phyloP scores from a whole-genome alignment of 108 stramenopile species.

The Schizochytrium sp. region DNA sequence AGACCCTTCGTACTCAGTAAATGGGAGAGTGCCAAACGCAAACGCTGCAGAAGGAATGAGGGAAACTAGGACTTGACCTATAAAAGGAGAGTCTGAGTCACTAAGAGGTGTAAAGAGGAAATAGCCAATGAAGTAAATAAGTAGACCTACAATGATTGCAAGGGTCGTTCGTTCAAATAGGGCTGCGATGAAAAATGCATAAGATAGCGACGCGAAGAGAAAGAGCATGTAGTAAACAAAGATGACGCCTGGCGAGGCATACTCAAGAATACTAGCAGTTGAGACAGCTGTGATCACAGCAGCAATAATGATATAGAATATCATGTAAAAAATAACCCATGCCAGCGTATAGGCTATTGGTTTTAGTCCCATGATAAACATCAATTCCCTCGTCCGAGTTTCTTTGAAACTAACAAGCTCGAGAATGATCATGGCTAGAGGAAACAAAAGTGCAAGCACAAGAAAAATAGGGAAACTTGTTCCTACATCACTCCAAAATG shows the following conservation, averaged over 20 bases:
- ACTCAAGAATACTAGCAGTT: constrained; percentile 64
- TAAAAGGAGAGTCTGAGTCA: constrained; percentile 25
- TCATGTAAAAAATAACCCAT: constrained; percentile 68
- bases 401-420: constrained; percentile 74
- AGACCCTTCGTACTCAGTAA: background rate
- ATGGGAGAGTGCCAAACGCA: constrained; percentile 68
- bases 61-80: constrained; percentile 69
- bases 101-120: constrained; percentile 76
- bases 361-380: constrained; percentile 74
- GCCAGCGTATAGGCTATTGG: constrained; percentile 57
- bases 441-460: constrained; percentile 77
- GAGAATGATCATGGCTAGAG: constrained; percentile 70
- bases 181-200: constrained; percentile 68
- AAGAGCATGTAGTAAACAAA: constrained; percentile 74
- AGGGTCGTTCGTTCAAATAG: constrained; percentile 74
- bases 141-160: constrained; percentile 74
- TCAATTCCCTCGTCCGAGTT: constrained; percentile 69
- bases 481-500: constrained; percentile 5
- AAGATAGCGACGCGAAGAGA: constrained; percentile 63
- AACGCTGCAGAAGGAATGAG: constrained; percentile 77
- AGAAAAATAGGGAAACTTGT: constrained; percentile 68
- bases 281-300: constrained; percentile 69
- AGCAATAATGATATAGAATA: constrained; percentile 65
- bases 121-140: constrained; percentile 77
- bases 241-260: constrained; percentile 71